Evolutionary conservation across 345 rosid genomes (phyloP), one percentile per base, ranked within the genome.

Genomic region (Camelina neglecta): DNA sequence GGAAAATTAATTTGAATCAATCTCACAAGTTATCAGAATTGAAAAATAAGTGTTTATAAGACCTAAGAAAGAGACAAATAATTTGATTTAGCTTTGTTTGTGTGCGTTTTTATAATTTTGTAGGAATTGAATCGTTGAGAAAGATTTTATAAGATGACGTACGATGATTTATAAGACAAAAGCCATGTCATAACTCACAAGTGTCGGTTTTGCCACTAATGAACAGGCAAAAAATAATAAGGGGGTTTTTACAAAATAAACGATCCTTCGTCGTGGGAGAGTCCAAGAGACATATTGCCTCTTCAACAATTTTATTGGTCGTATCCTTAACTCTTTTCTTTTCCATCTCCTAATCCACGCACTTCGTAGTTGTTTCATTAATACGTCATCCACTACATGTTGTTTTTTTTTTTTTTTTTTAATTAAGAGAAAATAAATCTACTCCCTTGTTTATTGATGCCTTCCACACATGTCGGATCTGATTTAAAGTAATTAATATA

Each of bases 241-340:
- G 29, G 11, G 29, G 2, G 5, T 33, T 57, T 11, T 21, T 29
- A 29, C 16, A 7, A n/a, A n/a, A 66, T 18, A 75, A 71, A 64
- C 57, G 66, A 65, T 71, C 81, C 76, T 77, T 77, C 68, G 49
- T 48, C 33, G 56, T 78, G 73, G 81, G 74, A 78, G 73, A 50
- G 71, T 61, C 38, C 73, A 74, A 71, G 81, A 75, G 82, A 68
- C 84, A 72, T 54, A 68, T 24, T 76, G 85, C 65, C 85, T 58
- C 82, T 78, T 80, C 83, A 62, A 20, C 20, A 1, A 53, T 48
- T 54, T 75, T 69, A 69, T 24, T 58, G 69, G 86, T 61, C 85
- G 72, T 62, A 4, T 29, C 31, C 62, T 31, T 48, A 29, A 47
- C 50, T 36, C 11, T 29, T 29, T 29, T 29, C 8, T 16, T 65